These are phyloP conservation scores for Acanthamoeba lenticulata DNA, from an alignment of 208 protist genomes.

Conservation along the genomic window DNA sequence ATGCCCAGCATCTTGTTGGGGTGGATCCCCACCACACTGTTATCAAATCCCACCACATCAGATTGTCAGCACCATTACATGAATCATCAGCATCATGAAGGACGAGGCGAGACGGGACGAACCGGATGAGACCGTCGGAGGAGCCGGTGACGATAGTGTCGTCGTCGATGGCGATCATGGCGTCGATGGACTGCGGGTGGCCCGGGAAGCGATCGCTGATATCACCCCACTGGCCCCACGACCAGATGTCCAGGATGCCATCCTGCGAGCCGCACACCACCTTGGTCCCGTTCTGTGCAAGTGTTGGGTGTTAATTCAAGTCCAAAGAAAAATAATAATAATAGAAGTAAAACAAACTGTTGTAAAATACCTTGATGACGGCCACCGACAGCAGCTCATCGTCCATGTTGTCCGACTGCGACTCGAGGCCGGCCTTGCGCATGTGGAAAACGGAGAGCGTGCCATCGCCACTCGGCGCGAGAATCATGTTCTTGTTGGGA, in stretches of 20 bases:
- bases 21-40: constrained; percentile 55
- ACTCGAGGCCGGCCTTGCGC: constrained; percentile 23
- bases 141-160: constrained; percentile 43
- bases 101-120: neutral
- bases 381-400: constrained; percentile 65
- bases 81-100: neutral
- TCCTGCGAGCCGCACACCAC: constrained; percentile 54
- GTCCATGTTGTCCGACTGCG: constrained; percentile 57
- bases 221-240: constrained; percentile 58
- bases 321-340: too few relatives aligned
- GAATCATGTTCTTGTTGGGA: constrained; percentile 30
- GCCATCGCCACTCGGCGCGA: constrained; percentile 61
- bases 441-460: constrained; percentile 47
- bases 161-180: constrained; percentile 59
- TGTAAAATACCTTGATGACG: constrained; percentile 12
- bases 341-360: neutral
- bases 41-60: neutral
- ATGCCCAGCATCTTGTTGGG: constrained; percentile 56
- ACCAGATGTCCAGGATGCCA: constrained; percentile 48
- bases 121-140: constrained; percentile 61
- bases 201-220: constrained; percentile 67
- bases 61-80: neutral
- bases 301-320: too few relatives aligned
- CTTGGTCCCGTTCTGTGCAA: neutral
- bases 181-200: constrained; percentile 54